Evolutionary conservation across 441 rosid species (phyloP), one percentile per base, ranked within the genome.

Genomic region (Erodium texanum): DNA sequence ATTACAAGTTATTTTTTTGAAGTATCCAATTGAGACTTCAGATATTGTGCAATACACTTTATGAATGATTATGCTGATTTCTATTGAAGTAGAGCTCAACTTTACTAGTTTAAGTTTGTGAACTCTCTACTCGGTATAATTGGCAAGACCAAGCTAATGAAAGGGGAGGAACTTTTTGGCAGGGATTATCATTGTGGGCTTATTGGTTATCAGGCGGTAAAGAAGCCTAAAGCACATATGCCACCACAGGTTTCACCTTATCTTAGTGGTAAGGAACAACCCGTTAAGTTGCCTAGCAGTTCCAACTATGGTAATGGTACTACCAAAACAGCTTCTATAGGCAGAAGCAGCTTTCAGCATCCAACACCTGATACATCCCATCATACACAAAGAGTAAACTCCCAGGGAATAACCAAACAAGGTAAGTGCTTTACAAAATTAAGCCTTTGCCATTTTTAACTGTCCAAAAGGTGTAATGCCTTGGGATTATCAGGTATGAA

Each of bases 131-230:
- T 38, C 43, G 70, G 27, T 45, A 66, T 68, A 68, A 65, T 68
- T n/a, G n/a, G n/a, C n/a, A n/a, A n/a, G n/a, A n/a, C n/a, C n/a
- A n/a, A n/a, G n/a, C n/a, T n/a, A n/a, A n/a, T n/a, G n/a, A n/a
- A n/a, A n/a, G n/a, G n/a, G n/a, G n/a, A n/a, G n/a, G 71, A 59
- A 38, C 3, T 61, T 43, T 84, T 72, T 80, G 66, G 73, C 81
- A 92, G 99, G 99, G 82, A 79, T 71, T 82, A 76, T 76, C 90
- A 88, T 81, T 92, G 93, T 74, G 87, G 80, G 70, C 81, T 89
- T 74, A 83, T 94, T 74, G 99, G 99, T 27, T 92, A 94, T 81
- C 85, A 68, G 69, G 79, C 67, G 36, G 68, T 8, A n/a, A 91
- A 75, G 76, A 92, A 79, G 84, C 72, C 72, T 79, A 83, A 77